Evolutionary conservation across 495 filamentous ascomycete genomes (phyloP).

Genomic region (Xylaria acuta): DNA sequence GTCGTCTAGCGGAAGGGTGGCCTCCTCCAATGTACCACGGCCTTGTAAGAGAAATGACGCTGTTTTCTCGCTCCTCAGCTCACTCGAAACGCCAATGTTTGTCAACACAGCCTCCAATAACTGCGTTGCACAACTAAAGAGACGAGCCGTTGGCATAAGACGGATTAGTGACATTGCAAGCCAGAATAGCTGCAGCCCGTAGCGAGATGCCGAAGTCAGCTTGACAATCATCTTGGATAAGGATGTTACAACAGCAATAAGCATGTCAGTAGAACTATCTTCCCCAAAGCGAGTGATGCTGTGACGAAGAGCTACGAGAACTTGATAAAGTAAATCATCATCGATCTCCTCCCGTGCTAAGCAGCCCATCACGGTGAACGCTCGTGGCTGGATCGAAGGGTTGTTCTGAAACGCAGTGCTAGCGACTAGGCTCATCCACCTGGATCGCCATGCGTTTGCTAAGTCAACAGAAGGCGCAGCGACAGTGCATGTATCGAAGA

Average conservation of each 20-base stretch:
- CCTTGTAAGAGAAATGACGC: constrained; percentile 63
- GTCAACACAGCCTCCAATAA: constrained; percentile 67
- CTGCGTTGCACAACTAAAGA: constrained; percentile 67
- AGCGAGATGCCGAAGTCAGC: constrained; percentile 65
- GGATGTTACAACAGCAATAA: constrained; percentile 67
- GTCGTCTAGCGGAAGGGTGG: constrained; percentile 62
- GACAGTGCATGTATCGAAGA: constrained; percentile 66
- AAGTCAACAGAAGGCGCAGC: constrained; percentile 67
- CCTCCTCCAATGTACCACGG: constrained; percentile 61
- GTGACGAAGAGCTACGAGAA: constrained; percentile 67
- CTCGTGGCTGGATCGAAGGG: constrained; percentile 69
- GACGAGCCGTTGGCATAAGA: constrained; percentile 57
- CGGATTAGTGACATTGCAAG: constrained; percentile 68
- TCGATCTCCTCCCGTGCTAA: constrained; percentile 71
- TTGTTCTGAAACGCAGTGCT: constrained; percentile 75
- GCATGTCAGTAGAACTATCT: constrained; percentile 67
- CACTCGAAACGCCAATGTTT: constrained; percentile 62
- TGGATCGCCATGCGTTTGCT: constrained; percentile 71
- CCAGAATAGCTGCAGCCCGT: constrained; percentile 73
- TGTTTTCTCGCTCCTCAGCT: constrained; percentile 64
- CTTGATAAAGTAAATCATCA: constrained; percentile 71
- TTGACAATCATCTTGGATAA: constrained; percentile 74
- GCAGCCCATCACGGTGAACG: constrained; percentile 73
- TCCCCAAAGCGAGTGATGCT: constrained; percentile 65
- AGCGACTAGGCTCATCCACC: constrained; percentile 74